Evolutionary conservation across 2,329 filamentous ascomycete species (phyloP).

Genomic region (Pleoardoris graminearum): DNA sequence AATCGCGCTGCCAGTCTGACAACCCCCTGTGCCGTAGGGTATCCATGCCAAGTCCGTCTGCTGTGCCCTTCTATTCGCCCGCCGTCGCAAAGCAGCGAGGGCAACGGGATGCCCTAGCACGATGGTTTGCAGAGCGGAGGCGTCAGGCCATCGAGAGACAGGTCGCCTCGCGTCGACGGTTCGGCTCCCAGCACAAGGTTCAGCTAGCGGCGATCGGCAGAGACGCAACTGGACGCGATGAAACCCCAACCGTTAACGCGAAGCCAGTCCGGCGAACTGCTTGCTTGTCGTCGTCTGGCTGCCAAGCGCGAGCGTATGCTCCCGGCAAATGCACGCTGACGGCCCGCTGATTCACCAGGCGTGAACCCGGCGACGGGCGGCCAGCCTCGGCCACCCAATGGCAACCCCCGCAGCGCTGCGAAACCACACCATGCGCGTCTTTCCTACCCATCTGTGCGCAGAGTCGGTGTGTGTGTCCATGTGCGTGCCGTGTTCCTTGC

Average conservation of each 20-base stretch:
- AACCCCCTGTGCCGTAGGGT: constrained; percentile 29
- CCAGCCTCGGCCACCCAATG: constrained; percentile 27
- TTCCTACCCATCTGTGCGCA: constrained; percentile 3
- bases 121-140: constrained; percentile 24
- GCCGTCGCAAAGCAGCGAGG: constrained; percentile 5
- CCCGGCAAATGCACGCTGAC: constrained; percentile 25
- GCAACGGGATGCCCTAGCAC: constrained; percentile 5
- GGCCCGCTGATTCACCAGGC: constrained; percentile 32
- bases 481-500: constrained; percentile 45
- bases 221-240: constrained; percentile 9
- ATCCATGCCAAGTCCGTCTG: constrained; percentile 24
- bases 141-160: constrained; percentile 20
- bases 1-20: constrained; percentile 20
- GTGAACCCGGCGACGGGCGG: constrained; percentile 26
- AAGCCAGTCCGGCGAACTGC: constrained; percentile 7
- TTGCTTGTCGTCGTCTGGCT: constrained; percentile 9
- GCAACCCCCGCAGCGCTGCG: constrained; percentile 4
- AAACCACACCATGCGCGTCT: neutral
- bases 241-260: constrained; percentile 14
- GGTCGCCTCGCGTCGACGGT: constrained; percentile 18
- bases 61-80: constrained; percentile 27
- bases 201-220: constrained; percentile 24
- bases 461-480: constrained; percentile 22
- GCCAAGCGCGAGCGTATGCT: constrained; percentile 7
- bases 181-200: constrained; percentile 19